Conservation (phyloP, 345 rosid species). For the Eucalyptus sp. region DNA sequence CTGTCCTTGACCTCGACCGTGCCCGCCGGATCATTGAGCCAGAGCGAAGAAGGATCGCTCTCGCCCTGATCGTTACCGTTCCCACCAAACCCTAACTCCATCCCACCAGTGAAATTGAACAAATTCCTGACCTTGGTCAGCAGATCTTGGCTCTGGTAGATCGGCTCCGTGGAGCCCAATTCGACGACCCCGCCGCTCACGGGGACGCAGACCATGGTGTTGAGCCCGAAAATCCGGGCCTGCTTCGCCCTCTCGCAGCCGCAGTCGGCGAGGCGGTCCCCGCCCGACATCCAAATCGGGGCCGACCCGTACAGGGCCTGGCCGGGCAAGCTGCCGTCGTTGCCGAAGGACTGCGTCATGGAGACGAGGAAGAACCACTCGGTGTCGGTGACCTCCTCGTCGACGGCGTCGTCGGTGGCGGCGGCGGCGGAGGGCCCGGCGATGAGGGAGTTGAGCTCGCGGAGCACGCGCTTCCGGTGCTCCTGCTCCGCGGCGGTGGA, state of each 20-base stretch:
- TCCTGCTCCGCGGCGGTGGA: constrained; percentile 60
- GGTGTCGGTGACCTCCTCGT: constrained; percentile 87
- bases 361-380: constrained; percentile 96
- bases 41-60: constrained; percentile 55
- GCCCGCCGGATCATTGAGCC: constrained; percentile 61
- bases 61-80: constrained; percentile 62
- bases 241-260: constrained; percentile 65
- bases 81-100: constrained; percentile 29
- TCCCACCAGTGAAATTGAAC: constrained; percentile 44
- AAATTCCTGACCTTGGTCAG: constrained; percentile 51
- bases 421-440: constrained; percentile 35
- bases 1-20: constrained; percentile 30
- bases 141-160: constrained; percentile 63
- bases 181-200: constrained; percentile 76
- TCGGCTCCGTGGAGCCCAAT: constrained; percentile 70
- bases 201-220: constrained; percentile 80
- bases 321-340: constrained; percentile 67
- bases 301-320: constrained; percentile 42
- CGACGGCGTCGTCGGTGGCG: constrained; percentile 45
- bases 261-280: constrained; percentile 45
- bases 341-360: constrained; percentile 74
- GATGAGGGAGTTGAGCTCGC: constrained; percentile 76
- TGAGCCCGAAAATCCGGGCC: constrained; percentile 64
- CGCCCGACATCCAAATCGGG: constrained; percentile 63
- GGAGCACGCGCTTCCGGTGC: constrained; percentile 62